Base-by-base conservation (phyloP, 2,329 filamentous ascomycete genomes). In the Hypoxylon sp. region DNA sequence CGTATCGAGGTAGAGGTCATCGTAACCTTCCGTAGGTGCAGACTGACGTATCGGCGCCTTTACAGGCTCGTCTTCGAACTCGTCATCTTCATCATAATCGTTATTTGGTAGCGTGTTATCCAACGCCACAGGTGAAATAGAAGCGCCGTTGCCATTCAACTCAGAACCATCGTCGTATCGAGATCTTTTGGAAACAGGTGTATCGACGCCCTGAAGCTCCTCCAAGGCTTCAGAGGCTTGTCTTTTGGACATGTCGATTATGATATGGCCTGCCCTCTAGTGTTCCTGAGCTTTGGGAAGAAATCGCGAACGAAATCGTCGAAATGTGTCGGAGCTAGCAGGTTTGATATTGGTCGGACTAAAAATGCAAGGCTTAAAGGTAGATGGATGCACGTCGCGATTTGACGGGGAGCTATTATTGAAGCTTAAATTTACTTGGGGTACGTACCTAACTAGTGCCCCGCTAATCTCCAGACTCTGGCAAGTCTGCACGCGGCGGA, bases 1-100 rank as follows among this genome's bases (percentile, higher is more conserved):
- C 8, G 94, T 97, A 76, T 99, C 94, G 63, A 99, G 89, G 71
- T 99, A 99, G 19, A 99, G 85, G 71, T 99, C 93, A 65, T 89
- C 87, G 76, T 97, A 99, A 56, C 93, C 93, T 69, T 89, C 89
- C 23, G 89, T 83, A 11, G 93, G 91, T 32, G 88, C 90, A 38
- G 79, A 78, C 70, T 96, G 91, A 59, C 90, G 84, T 60, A 78
- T 77, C 13, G 80, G 77, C n/a, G 73, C 78, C 29, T 69, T 68
- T 41, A 64, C 26, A 49, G 69, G 63, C 35, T 71, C 65, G 17
- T 72, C 70, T 4, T 71, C 69, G n/a, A 73, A 73, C 20, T 75
- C 74, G 26, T 64, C 63, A 13, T 74, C 75, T 4, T 72, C 72
- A 5, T 71, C 70, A 2, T 70, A 73, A 5, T 69, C 71, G 16